Evolutionary conservation across 225 moss, liverwort and hornwort species (phyloP), one percentile per base, ranked within the genome.

Genomic region (Physcomitrium patens): DNA sequence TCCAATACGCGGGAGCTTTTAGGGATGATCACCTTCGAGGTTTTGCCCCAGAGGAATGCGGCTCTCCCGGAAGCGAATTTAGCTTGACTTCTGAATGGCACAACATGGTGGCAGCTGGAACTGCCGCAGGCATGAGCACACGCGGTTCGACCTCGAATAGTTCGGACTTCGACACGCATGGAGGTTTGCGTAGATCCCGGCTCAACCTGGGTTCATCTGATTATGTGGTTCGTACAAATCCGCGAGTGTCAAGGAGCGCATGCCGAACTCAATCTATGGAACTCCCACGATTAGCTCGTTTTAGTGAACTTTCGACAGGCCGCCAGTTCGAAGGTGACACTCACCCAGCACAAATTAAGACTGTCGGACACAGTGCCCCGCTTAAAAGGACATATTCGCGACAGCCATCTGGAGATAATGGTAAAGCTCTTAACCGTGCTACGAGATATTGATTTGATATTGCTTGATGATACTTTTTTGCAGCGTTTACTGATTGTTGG

Each of bases 41-140:
- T 5, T 50, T 18, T 11, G 26, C 20, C 4, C 24, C 42, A 20
- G 85, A 85, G 43, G 79, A 77, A n/a, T 76, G 82, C 12, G 69
- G 70, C 56, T 76, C 79, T 9, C 76, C 85, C 5, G 65, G 79
- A 18, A 85, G 85, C 45, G 85, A 85, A 11, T 85, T 82, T 66
- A 82, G 85, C 50, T 26, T 85, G 78, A 85, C 79, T n/a, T 79
- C 79, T 7, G 85, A 85, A 62, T 85, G 85, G 85, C 79, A 77
- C 56, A 76, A 58, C 46, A 82, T 85, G 72, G 60, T 85, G 64
- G 82, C 76, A 65, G 85, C 85, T 23, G 85, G 82, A 8, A 82
- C 47, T 0, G 82, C 85, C 3, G 82, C 85, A 0, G 76, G 85
- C 55, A 76, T 82, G 85, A 85, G 78, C 65, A 82, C 69, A 7